Evolutionary conservation across 139 green algal genomes (phyloP), one percentile per base, ranked within the genome.

Genomic region (Coelastrella sp.): DNA sequence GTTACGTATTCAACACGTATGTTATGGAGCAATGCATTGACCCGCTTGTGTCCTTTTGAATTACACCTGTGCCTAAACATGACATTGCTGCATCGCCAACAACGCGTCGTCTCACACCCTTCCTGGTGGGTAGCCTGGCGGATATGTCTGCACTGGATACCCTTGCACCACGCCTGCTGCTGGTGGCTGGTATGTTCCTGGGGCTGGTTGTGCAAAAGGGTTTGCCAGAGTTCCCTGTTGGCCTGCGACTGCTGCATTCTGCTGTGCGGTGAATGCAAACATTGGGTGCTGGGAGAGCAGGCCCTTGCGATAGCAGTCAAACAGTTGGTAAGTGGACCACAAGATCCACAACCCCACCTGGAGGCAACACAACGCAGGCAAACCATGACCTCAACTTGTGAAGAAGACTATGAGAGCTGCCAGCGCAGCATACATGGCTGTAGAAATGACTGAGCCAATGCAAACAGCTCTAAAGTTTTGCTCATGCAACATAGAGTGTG

Each of bases 271-370:
- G 88, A 90, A 92, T 14, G 90, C 83, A 85, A 97, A 97, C 82
- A 97, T 90, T 13, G 95, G 95, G 89, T 97, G 95, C 71, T 93
- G 86, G 0, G 80, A 22, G 11, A 97, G 71, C 13, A 66, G 58
- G 54, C 90, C 93, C 3, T 80, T 83, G 2, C 88, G 80, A 2
- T 95, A 75, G 19, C 80, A 82, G 64, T 92, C 11, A 54, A 87
- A 93, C 54, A 96, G 91, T 90, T 95, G 77, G 20, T 32, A 88
- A 0, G 92, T 94, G 20, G 78, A 73, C 80, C 78, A 93, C 23
- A 94, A 89, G 47, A 96, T 95, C 83, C 90, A 94, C 16, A 85
- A 56, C 0, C 89, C 93, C 23, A 94, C 90, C 90, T 93, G 88
- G 59, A 87, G 17, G 5, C 20, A 54, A 17, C 19, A 22, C 13